A percentile compares a stretch with the other conserved stretches of the same genome.
Evolutionary conservation across 495 filamentous ascomycete species (phyloP).

Genomic region (Lichenothelia convexa): DNA sequence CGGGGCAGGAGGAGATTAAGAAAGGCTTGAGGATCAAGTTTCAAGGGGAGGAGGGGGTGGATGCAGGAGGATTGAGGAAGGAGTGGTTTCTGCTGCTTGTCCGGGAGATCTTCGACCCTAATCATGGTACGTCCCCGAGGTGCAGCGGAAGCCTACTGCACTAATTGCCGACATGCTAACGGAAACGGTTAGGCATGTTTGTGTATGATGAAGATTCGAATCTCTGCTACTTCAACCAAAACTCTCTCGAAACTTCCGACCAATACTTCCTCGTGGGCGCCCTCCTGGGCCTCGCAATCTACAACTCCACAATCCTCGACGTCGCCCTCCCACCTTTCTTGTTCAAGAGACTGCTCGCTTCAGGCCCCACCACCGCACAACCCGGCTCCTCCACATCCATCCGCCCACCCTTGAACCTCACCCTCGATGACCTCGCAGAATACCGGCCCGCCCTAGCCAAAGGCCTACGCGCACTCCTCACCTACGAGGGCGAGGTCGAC

Average conservation of each 20-base stretch:
- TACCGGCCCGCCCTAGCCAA: slow-evolving; percentile 60
- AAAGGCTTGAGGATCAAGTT: slow-evolving; percentile 83
- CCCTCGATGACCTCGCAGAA: slow-evolving; percentile 70
- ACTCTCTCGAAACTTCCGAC: slow-evolving; percentile 80
- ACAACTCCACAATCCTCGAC: slow-evolving; percentile 92
- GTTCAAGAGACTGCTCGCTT: slow-evolving; percentile 70
- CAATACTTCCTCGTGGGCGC: slow-evolving; percentile 88
- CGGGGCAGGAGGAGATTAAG: slow-evolving; percentile 75
- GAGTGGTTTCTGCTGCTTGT: slow-evolving; percentile 93
- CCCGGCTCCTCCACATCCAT: slow-evolving; percentile 13
- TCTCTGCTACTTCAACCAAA: slow-evolving; percentile 90
- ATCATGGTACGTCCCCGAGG: slow-evolving; percentile 47
- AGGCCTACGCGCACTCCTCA: slow-evolving; percentile 58
- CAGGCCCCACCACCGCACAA: slow-evolving; percentile 37
- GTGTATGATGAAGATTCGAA: slow-evolving; percentile 87
- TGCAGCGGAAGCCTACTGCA: neutral
- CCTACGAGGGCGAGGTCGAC: slow-evolving; percentile 74
- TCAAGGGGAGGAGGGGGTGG: slow-evolving; percentile 74
- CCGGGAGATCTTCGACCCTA: slow-evolving; percentile 79
- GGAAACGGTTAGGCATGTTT: slow-evolving; percentile 59
- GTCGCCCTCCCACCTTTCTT: slow-evolving; percentile 82
- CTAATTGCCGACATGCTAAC: no score
- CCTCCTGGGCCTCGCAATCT: slow-evolving; percentile 77
- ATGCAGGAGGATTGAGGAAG: slow-evolving; percentile 80
- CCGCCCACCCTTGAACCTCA: slow-evolving; percentile 48